Evolutionary conservation across 139 green algal species (phyloP), one percentile per base, ranked within the genome.

Genomic region (Tetratostichococcus sp.): DNA sequence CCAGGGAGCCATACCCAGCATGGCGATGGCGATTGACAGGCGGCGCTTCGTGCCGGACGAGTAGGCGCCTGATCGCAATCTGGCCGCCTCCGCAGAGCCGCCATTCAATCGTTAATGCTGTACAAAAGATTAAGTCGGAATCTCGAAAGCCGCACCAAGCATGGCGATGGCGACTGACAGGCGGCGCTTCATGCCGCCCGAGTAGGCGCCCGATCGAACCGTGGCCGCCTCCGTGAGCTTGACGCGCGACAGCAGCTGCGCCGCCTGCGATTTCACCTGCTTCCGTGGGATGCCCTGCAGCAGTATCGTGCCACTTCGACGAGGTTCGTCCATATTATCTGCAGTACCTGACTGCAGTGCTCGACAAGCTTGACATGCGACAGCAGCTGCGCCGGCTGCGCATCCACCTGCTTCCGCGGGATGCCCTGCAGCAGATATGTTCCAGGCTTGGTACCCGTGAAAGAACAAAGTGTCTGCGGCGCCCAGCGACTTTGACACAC

Each of bases 161-260:
- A 98, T 83, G 11, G 94, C 88, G 34, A 97, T 91, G 0, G 95
- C 95, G 65, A 97, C 89, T 43, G 74, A 89, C 16, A 97, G 87
- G 28, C 91, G 86, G 1, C 92, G 88, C 74, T 91, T 91, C 93
- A 97, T 96, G 72, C 92, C 92, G 22, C 89, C 92, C 2, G 75
- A 87, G 85, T 95, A 97, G 57, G 84, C 79, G 3, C 34, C 43
- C 17, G 79, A 76, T 43, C 70, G 72, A 39, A 67, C 17, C 5
- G 14, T 2, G 0, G 69, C 74, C 16, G 82, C 83, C 8, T 22
- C 59, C 16, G 73, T 87, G 62, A 97, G 87, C 83, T 88, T 88
- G 30, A 96, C 62, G 62, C 85, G 84, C 0, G 87, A 82, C 28
- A 92, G 82, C 78, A 90, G 75, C 30, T 67, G 11, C 11, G 75